phyloP scores from a whole-genome alignment of 176 grass and related monocot species.

The Pontederia crassipes region DNA sequence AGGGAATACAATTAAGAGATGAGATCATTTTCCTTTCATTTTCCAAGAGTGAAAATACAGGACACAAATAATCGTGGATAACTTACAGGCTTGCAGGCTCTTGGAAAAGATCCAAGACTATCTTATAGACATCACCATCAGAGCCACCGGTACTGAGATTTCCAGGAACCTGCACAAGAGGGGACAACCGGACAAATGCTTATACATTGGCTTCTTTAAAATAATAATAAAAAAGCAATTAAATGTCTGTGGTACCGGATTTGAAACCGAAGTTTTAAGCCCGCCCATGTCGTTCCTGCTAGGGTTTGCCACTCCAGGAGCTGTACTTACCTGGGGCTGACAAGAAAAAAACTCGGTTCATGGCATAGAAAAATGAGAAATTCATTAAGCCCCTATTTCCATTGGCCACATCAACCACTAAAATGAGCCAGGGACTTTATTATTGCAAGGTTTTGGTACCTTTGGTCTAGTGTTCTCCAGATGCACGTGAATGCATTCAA shows the following conservation, averaged over 20 bases:
- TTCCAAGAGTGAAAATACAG: not conserved
- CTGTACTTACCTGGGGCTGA: slow-evolving; percentile 27
- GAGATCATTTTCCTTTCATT: not conserved
- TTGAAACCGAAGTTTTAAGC: slow-evolving; percentile 10
- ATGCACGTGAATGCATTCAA: slow-evolving; percentile 81
- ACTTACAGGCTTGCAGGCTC: slow-evolving; percentile 53
- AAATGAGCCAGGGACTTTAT: slow-evolving; percentile 5
- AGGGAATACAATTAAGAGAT: not conserved
- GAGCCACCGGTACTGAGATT: slow-evolving; percentile 17
- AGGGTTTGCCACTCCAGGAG: slow-evolving; percentile 16
- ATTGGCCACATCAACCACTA: not conserved
- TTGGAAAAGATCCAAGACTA: slow-evolving; percentile 70
- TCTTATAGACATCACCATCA: slow-evolving; percentile 12
- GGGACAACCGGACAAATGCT: not conserved
- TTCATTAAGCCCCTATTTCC: not conserved
- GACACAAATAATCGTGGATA: slow-evolving; percentile 6
- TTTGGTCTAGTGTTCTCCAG: slow-evolving; percentile 53
- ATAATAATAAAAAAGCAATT: not conserved
- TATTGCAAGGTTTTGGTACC: slow-evolving; percentile 28
- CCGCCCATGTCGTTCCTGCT: slow-evolving; percentile 6
- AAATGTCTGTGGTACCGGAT: slow-evolving; percentile 26
- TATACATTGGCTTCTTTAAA: not conserved
- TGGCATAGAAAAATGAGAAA: too few species aligned
- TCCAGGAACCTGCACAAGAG: slow-evolving; percentile 19
- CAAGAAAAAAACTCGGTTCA: too few species aligned